Base-by-base conservation (phyloP, 2,329 filamentous ascomycete genomes). In the Fusarium sp. region DNA sequence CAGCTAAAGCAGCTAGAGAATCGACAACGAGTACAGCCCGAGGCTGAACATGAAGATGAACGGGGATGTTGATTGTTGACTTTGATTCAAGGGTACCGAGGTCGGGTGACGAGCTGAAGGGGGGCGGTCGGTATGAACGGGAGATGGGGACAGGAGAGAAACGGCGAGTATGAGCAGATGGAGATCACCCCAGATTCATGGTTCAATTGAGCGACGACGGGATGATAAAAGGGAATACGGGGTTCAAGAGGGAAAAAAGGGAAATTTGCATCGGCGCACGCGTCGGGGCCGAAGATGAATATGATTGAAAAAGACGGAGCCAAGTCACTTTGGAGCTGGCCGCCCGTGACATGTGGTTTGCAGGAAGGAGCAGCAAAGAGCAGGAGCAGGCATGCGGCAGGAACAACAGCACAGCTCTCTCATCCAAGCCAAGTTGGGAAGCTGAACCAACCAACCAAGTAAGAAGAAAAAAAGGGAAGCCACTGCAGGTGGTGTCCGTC, bases 301-400 rank as follows among this genome's bases (percentile, higher is more conserved):
- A 74, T 58, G 61, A 46, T 46, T 56, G 16, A 38, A 54, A 55
- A 49, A 14, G 42, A 49, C 42, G 42, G 29, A 23, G 66, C 64
- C 49, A 68, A 66, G 53, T 60, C 62, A 23, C 64, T 64, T 66
- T 66, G 34, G 67, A 66, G 53, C 61, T 64, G 59, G 68, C 69
- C 57, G 56, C 62, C 70, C 70, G 71, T 75, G 72, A 73, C 73
- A 75, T 74, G 73, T 74, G 71, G 71, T 73, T 70, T 67, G 57
- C 53, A 68, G 58, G 57, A 58, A 54, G 38, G 36, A 55, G 49
- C 33, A 59, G 42, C 9, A 27, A 20, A n/a, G 33, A 55, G 46
- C 31, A 58, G 40, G 13, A 27, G 29, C 59, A 65, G 59, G 29
- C 29, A 34, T 36, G 50, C 50, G 29, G 18, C 50, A 53, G 50